These are phyloP conservation scores for Conidiobolus incongruus DNA, from an alignment of 371 early-diverging fungal species.

Conservation along the genomic window DNA sequence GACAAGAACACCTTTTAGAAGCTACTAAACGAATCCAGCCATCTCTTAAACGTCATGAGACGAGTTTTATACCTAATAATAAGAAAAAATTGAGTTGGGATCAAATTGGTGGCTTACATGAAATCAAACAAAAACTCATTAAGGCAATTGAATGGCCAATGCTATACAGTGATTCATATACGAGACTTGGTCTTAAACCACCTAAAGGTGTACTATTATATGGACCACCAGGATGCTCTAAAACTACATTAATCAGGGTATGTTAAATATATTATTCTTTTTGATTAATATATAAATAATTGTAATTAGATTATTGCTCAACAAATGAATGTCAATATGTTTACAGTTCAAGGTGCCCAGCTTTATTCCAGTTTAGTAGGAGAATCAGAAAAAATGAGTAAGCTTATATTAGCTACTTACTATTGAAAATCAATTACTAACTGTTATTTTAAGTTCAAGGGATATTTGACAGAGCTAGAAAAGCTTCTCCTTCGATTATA, in stretches of 20 bases:
- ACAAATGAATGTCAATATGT: conserved; percentile 56
- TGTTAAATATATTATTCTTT: background rate
- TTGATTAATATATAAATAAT: background rate
- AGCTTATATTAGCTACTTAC: conserved; percentile 2
- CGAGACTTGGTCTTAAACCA: conserved; percentile 53
- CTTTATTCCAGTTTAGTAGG: conserved; percentile 83
- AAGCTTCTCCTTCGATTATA: conserved; percentile 75
- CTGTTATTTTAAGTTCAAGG: conserved; percentile 18
- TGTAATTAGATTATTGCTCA: conserved; percentile 20
- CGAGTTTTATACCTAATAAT: conserved; percentile 28
- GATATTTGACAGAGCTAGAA: conserved; percentile 66
- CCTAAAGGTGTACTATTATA: conserved; percentile 83
- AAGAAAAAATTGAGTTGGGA: no score
- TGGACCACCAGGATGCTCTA: conserved; percentile 97
- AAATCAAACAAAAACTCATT: conserved; percentile 69
- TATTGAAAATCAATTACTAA: background rate
- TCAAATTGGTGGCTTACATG: conserved; percentile 84
- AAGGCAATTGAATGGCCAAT: conserved; percentile 96
- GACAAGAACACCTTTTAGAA: conserved; percentile 19
- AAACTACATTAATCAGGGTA: conserved; percentile 83
- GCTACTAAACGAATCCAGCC: conserved; percentile 39
- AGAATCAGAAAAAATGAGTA: conserved; percentile 68
- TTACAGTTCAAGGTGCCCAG: conserved; percentile 75
- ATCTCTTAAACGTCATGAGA: conserved; percentile 33
- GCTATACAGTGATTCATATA: conserved; percentile 37